phyloP scores from a whole-genome alignment of 768 basidiomycete species.

The Lentinus tigrinus region DNA sequence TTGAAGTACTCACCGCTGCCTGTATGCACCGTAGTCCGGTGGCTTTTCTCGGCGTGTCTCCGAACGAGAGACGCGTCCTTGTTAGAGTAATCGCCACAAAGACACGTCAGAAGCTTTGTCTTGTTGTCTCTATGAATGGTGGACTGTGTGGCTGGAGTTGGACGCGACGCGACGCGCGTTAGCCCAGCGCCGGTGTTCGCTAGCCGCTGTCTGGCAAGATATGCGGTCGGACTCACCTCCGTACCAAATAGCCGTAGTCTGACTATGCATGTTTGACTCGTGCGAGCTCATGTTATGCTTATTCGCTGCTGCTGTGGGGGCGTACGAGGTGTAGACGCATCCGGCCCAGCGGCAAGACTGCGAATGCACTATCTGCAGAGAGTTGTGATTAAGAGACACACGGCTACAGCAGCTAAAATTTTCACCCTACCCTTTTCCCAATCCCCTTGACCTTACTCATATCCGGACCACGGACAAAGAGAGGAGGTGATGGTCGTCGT shows the following conservation, averaged over 20 bases:
- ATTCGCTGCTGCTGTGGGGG: background rate
- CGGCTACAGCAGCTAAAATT: too few relatives aligned
- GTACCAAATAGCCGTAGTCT: background rate
- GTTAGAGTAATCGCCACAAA: background rate
- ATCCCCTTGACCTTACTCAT: too few relatives aligned
- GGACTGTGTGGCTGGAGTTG: background rate
- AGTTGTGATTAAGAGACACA: background rate
- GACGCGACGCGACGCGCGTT: too few relatives aligned
- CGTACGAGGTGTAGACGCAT: background rate
- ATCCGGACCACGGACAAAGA: background rate
- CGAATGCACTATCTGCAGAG: background rate
- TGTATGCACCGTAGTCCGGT: background rate
- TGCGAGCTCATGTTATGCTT: conserved; percentile 1
- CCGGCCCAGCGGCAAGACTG: too few relatives aligned
- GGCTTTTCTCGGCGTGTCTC: background rate
- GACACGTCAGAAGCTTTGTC: conserved; percentile 3
- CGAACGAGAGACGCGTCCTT: background rate
- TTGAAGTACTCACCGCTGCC: background rate
- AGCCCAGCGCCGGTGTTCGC: too few relatives aligned
- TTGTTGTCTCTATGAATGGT: conserved; percentile 1
- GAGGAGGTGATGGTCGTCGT: background rate
- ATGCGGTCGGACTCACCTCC: background rate
- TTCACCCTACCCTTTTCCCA: too few relatives aligned
- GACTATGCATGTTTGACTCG: background rate
- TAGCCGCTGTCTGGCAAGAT: too few relatives aligned